These are phyloP conservation scores for Cydonia oblonga DNA, from an alignment of 331 rosid species.

Conservation along the genomic window DNA sequence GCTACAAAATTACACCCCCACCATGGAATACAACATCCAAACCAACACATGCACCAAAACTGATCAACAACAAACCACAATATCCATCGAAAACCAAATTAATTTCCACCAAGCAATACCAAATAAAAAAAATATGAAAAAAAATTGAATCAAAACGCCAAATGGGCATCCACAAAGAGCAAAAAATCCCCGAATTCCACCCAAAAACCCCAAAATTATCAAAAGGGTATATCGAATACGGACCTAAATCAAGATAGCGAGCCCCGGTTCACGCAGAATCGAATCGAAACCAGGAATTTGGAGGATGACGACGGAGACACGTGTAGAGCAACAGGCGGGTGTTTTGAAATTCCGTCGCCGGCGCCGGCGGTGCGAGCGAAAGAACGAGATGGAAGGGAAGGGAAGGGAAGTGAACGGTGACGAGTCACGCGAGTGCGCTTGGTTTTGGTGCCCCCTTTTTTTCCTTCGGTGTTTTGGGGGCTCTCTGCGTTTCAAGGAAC, in stretches of 20 bases:
- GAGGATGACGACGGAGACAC: background rate
- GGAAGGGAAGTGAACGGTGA: slow-evolving; percentile 31
- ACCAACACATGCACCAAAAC: background rate
- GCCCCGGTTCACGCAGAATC: slow-evolving; percentile 12
- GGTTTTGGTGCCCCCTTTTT: background rate
- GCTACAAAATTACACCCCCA: background rate
- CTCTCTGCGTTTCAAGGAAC: background rate
- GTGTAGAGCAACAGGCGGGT: slow-evolving; percentile 17
- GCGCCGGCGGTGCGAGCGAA: slow-evolving; percentile 27
- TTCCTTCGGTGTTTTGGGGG: background rate
- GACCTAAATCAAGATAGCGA: slow-evolving; percentile 22
- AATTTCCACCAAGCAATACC: slow-evolving; percentile 5
- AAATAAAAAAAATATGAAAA: background rate
- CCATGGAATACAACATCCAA: background rate
- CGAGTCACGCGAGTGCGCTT: slow-evolving; percentile 24
- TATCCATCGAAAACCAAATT: slow-evolving; percentile 14
- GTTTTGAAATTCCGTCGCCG: slow-evolving; percentile 48
- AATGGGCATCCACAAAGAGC: slow-evolving; percentile 4
- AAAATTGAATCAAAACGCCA: slow-evolving; percentile 2
- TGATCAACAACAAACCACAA: background rate
- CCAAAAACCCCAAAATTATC: background rate
- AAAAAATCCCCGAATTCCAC: background rate
- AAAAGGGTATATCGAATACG: slow-evolving; percentile 24
- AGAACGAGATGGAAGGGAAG: background rate
- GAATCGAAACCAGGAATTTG: slow-evolving; percentile 20